These are phyloP conservation scores for Irpex sp. DNA, from an alignment of 1,284 basidiomycete genomes.

Conservation along the genomic window DNA sequence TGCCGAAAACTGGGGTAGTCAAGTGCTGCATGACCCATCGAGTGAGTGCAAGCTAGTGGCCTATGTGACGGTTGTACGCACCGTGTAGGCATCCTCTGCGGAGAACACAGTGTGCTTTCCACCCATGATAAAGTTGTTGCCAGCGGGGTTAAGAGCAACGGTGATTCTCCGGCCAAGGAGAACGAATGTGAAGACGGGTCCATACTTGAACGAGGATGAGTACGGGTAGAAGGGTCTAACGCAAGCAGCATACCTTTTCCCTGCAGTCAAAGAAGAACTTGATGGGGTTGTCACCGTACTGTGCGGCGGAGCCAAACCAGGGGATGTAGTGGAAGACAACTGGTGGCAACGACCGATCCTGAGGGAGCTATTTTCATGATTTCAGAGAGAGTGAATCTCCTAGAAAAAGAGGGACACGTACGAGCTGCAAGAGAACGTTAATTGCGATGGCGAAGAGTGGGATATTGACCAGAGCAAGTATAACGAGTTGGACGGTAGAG, in stretches of 20 bases:
- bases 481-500: constrained; percentile 21
- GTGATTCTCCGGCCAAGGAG: constrained; percentile 88
- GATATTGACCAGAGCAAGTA: constrained; percentile 32
- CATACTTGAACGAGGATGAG: constrained; percentile 38
- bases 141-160: constrained; percentile 87
- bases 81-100: constrained; percentile 96
- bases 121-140: constrained; percentile 92
- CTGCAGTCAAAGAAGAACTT: constrained; percentile 70
- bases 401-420: constrained; percentile 26
- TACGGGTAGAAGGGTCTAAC: not conserved
- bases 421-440: constrained; percentile 59
- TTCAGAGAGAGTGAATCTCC: not conserved
- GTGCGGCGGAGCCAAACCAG: constrained; percentile 69
- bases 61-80: constrained; percentile 22
- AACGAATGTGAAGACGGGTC: constrained; percentile 89
- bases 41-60: not conserved
- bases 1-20: constrained; percentile 92
- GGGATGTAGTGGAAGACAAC: constrained; percentile 79
- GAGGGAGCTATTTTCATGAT: constrained; percentile 32
- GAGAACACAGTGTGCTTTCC: constrained; percentile 90
- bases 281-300: constrained; percentile 78
- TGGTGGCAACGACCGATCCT: constrained; percentile 58
- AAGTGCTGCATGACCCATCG: constrained; percentile 52
- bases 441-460: constrained; percentile 45
- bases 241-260: constrained; percentile 62